Conservation (phyloP, 23 red algal genomes). For the Agarophyton chilense region DNA sequence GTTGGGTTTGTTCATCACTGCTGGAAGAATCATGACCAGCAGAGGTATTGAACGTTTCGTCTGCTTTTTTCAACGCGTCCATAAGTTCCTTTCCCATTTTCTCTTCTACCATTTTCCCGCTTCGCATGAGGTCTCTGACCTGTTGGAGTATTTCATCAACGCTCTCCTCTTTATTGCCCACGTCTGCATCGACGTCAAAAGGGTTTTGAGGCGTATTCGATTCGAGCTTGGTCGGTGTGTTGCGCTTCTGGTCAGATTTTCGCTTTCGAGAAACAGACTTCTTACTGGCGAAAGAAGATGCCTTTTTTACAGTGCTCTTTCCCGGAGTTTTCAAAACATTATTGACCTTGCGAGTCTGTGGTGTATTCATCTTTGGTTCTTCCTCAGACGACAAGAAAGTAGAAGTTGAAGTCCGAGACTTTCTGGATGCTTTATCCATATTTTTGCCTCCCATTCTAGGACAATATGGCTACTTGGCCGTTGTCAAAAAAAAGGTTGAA, state of each 20-base stretch:
- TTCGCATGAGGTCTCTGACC: constrained; percentile 30
- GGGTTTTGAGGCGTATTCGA: neutral
- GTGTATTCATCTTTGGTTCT: neutral
- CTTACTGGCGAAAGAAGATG: constrained; percentile 24
- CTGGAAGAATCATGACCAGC: constrained; percentile 16
- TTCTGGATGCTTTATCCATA: neutral
- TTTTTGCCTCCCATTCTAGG: neutral
- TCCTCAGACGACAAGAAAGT: neutral
- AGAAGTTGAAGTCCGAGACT: neutral
- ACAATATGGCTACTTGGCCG: neutral
- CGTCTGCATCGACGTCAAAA: neutral
- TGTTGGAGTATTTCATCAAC: constrained; percentile 33
- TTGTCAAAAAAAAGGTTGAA: no score
- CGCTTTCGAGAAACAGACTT: constrained; percentile 6
- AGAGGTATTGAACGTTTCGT: constrained; percentile 13
- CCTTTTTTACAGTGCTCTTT: constrained; percentile 6
- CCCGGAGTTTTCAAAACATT: constrained; percentile 7
- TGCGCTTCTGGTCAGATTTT: neutral
- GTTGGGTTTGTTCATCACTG: neutral
- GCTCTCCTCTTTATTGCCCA: neutral
- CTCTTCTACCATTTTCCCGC: constrained; percentile 15
- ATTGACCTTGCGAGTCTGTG: neutral
- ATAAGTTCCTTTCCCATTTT: constrained; percentile 10
- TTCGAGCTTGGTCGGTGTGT: neutral
- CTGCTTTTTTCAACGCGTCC: constrained; percentile 37